Evolutionary conservation across 2,329 filamentous ascomycete genomes (phyloP).

Genomic region (Colletotrichum orbiculare): DNA sequence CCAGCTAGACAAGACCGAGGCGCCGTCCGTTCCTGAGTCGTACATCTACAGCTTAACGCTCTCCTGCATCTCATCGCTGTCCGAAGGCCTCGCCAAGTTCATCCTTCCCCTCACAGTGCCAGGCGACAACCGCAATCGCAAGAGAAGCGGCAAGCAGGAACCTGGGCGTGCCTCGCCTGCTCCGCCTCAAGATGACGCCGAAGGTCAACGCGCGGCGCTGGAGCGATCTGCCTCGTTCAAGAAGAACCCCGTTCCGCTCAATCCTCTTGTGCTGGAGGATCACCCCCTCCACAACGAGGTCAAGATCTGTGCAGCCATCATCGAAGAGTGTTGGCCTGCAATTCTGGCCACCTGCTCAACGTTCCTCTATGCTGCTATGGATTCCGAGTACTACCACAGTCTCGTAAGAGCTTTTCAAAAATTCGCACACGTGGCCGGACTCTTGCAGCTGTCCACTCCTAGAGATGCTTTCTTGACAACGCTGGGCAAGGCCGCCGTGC

Average conservation of each 20-base stretch:
- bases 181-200: constrained; percentile 49
- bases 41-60: constrained; percentile 93
- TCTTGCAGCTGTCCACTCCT: constrained; percentile 85
- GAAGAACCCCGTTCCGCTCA: constrained; percentile 82
- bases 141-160: constrained; percentile 58
- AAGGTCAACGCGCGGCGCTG: constrained; percentile 49
- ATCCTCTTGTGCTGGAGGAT: constrained; percentile 80
- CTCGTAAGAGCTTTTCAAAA: constrained; percentile 94
- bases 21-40: constrained; percentile 86
- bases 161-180: constrained; percentile 56
- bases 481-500: constrained; percentile 91
- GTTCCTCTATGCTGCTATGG: constrained; percentile 90
- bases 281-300: constrained; percentile 79
- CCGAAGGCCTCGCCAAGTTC: constrained; percentile 92
- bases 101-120: constrained; percentile 91
- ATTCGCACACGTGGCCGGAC: constrained; percentile 91
- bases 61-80: constrained; percentile 88
- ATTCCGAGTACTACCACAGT: constrained; percentile 93
- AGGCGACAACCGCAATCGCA: constrained; percentile 69
- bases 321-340: constrained; percentile 95
- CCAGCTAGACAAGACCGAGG: constrained; percentile 90
- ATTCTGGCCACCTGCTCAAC: constrained; percentile 95
- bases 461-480: constrained; percentile 96
- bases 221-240: constrained; percentile 76
- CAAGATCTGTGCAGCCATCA: constrained; percentile 80